Conservation (phyloP, 352 stramenopile genomes). For the Albugo candida region DNA sequence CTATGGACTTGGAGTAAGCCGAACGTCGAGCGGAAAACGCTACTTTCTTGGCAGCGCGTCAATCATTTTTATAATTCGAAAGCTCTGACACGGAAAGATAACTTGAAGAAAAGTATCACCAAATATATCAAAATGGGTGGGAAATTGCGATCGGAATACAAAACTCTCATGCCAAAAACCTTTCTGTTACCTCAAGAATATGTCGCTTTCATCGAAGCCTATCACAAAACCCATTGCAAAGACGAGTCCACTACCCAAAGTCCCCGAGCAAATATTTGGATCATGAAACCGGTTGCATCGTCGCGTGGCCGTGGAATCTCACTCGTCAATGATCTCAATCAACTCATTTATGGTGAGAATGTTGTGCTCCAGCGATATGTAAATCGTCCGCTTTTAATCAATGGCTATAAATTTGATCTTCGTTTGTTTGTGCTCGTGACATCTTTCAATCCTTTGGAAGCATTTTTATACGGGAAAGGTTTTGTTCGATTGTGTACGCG, state of each 20-base stretch:
- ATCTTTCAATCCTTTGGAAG: no score
- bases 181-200: constrained; percentile 89
- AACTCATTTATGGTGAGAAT: constrained; percentile 77
- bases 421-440: no score
- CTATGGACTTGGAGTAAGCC: constrained; percentile 84
- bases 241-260: no score
- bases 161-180: constrained; percentile 83
- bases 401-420: no score
- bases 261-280: constrained; percentile 77
- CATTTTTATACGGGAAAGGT: no score
- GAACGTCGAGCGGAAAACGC: constrained; percentile 49
- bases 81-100: constrained; percentile 79
- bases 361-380: constrained; percentile 86
- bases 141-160: no score
- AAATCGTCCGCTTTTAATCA: no score
- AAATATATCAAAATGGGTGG: no score
- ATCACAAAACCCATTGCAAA: no score
- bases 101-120: no score
- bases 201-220: constrained; percentile 73
- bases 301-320: constrained; percentile 85
- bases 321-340: constrained; percentile 69
- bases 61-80: constrained; percentile 94
- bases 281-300: constrained; percentile 86
- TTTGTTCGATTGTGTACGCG: no score
- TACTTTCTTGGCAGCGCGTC: constrained; percentile 84